Conservation (phyloP, 78 protist species). For the Mastigamoeba balamuthi region DNA sequence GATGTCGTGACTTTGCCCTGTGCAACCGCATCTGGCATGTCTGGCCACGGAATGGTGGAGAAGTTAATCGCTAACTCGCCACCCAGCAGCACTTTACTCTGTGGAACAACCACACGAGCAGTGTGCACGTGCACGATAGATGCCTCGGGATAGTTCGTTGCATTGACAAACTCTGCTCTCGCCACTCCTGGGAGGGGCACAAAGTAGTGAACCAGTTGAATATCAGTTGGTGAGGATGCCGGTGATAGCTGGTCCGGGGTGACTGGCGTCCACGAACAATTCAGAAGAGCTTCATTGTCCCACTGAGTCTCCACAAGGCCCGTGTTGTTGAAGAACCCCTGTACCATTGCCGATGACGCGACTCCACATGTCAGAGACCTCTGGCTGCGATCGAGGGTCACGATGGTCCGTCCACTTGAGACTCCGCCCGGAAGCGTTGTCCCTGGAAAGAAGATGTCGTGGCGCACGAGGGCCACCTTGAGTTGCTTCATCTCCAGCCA, state of each 20-base stretch:
- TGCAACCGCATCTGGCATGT: not conserved
- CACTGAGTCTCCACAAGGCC: not conserved
- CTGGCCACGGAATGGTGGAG: not conserved
- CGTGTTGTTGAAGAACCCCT: not conserved
- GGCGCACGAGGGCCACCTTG: not conserved
- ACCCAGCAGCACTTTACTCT: not conserved
- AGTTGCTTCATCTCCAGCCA: not conserved
- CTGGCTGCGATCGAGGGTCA: too few relatives aligned
- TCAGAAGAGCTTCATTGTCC: not conserved
- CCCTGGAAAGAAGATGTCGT: not conserved
- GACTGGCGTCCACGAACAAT: not conserved
- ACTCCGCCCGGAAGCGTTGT: not conserved
- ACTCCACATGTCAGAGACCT: too few relatives aligned
- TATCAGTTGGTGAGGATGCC: not conserved
- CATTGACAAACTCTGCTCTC: not conserved
- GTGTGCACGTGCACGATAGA: not conserved
- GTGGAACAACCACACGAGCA: not conserved
- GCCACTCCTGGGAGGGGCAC: not conserved
- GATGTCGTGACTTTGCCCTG: not conserved
- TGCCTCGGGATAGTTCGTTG: not conserved
- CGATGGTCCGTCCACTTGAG: too few relatives aligned
- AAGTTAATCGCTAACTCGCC: not conserved
- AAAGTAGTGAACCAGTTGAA: not conserved
- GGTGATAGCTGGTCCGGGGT: not conserved
- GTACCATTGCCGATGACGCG: not conserved